Conservation (phyloP, 2,329 filamentous ascomycete genomes). For the Aspergillus niger region DNA sequence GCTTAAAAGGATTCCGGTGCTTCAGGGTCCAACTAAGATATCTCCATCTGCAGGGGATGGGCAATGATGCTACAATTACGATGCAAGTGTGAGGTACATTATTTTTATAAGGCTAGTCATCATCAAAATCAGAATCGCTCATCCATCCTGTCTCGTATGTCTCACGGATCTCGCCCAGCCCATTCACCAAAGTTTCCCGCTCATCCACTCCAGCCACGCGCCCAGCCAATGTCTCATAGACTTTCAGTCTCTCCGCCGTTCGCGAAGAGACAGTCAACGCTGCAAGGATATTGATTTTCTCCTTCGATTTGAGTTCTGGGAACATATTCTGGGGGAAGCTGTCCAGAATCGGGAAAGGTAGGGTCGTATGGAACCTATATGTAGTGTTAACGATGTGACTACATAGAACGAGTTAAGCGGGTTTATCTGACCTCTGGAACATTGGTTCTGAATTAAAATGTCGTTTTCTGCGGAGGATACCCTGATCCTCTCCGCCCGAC, state of each 20-base stretch:
- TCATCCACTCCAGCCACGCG: constrained; percentile 71
- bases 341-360: constrained; percentile 75
- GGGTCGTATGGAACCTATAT: constrained; percentile 40
- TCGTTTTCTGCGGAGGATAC: constrained; percentile 32
- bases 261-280: constrained; percentile 73
- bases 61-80: not conserved
- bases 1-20: not conserved
- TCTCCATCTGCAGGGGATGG: too few relatives aligned
- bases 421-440: constrained; percentile 33
- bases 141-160: constrained; percentile 88
- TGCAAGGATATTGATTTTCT: constrained; percentile 52
- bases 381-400: not conserved
- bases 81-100: not conserved
- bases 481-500: constrained; percentile 25
- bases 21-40: not conserved
- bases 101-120: constrained; percentile 35
- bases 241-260: constrained; percentile 69
- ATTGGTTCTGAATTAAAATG: constrained; percentile 37
- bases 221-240: constrained; percentile 64
- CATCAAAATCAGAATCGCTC: constrained; percentile 59
- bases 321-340: constrained; percentile 80
- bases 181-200: constrained; percentile 78
- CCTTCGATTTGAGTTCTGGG: constrained; percentile 44
- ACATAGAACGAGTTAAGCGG: not conserved
- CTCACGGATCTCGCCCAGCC: constrained; percentile 78